Evolutionary conservation across 2,329 filamentous ascomycete species (phyloP).

Genomic region (Amauroascus niger): DNA sequence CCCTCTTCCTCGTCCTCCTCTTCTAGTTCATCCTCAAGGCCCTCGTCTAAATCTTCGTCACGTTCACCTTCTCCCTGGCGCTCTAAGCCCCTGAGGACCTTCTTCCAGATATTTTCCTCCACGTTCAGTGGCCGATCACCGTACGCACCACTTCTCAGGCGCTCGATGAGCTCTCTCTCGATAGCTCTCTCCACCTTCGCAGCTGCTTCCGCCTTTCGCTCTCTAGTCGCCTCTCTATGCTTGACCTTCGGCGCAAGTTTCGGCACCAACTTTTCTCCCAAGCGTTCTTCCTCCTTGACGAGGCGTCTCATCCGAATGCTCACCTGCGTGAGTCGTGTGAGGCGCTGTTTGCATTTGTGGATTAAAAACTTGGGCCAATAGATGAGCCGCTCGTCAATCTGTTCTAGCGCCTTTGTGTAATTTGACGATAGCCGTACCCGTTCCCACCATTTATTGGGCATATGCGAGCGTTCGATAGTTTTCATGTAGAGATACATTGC

Average conservation of each 20-base stretch:
- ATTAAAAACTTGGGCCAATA: constrained; percentile 92
- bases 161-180: constrained; percentile 86
- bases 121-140: constrained; percentile 92
- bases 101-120: constrained; percentile 93
- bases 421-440: constrained; percentile 81
- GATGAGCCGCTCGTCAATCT: constrained; percentile 74
- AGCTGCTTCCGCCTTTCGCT: constrained; percentile 66
- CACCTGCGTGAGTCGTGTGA: constrained; percentile 87
- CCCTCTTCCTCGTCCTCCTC: constrained; percentile 62
- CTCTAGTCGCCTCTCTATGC: constrained; percentile 63
- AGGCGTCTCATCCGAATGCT: constrained; percentile 66
- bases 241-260: constrained; percentile 85
- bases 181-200: constrained; percentile 95
- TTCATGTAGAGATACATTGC: constrained; percentile 95
- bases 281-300: constrained; percentile 75
- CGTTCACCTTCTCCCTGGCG: constrained; percentile 69
- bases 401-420: constrained; percentile 78
- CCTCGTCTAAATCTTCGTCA: constrained; percentile 82
- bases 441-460: constrained; percentile 91
- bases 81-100: constrained; percentile 85
- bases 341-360: constrained; percentile 92
- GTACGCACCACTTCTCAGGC: constrained; percentile 83
- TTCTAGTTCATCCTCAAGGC: constrained; percentile 68
- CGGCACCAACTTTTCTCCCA: constrained; percentile 80
- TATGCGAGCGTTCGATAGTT: constrained; percentile 76